Conservation (phyloP, 192 early-diverging fungal species). For the Rhizoclosmatium sp. region DNA sequence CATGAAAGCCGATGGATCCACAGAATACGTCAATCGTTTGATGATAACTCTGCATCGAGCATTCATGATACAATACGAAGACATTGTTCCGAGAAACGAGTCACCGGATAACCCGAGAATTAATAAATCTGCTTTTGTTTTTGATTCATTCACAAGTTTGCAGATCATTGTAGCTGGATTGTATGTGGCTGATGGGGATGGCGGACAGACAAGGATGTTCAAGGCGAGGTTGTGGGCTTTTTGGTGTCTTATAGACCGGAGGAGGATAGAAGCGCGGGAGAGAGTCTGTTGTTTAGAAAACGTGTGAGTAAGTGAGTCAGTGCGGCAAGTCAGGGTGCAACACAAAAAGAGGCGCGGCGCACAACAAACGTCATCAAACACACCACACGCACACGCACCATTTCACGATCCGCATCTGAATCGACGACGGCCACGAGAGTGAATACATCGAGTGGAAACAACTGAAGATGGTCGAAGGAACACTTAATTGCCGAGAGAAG, state of each 20-base stretch:
- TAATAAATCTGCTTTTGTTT: not conserved
- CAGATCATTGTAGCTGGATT: not conserved
- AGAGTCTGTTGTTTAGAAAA: not conserved
- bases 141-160: not conserved
- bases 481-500: slow-evolving; percentile 9
- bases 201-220: not conserved
- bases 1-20: not conserved
- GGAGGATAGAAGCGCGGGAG: not conserved
- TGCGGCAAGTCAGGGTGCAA: not conserved
- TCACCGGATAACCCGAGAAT: not conserved
- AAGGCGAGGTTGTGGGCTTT: not conserved
- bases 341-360: not conserved
- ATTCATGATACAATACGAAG: not conserved
- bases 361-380: not conserved
- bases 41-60: slow-evolving; percentile 15
- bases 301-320: not conserved
- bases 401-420: slow-evolving; percentile 14
- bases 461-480: slow-evolving; percentile 4
- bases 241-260: not conserved
- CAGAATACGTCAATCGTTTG: slow-evolving; percentile 4
- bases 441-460: not conserved
- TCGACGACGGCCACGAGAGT: slow-evolving; percentile 9
- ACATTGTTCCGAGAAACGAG: not conserved
- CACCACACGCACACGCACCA: slow-evolving; percentile 2
- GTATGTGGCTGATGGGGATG: not conserved